Percentiles rank a stretch among this genome's conserved stretches.
Conservation (phyloP, 495 filamentous ascomycete species). For the Physcia stellaris region DNA sequence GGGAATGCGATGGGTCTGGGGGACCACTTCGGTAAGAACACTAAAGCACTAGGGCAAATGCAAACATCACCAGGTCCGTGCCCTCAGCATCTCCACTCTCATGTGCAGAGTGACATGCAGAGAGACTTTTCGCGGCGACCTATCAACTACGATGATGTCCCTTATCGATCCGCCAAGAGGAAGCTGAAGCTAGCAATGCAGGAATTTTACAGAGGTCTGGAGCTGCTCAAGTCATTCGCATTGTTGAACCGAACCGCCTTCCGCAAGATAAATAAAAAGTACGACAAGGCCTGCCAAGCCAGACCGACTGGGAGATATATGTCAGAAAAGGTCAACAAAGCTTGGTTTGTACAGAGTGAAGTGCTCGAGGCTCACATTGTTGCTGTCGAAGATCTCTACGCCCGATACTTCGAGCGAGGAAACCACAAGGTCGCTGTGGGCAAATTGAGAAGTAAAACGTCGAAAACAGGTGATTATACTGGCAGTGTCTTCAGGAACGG, state of each 20-base stretch:
- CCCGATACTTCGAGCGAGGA: conserved; percentile 78
- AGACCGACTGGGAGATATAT: conserved; percentile 69
- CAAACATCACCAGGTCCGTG: conserved; percentile 24
- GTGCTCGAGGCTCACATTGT: conserved; percentile 63
- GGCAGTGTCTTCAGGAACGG: conserved; percentile 67
- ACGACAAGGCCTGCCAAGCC: conserved; percentile 76
- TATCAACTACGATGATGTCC: conserved; percentile 40
- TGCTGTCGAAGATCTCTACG: conserved; percentile 77
- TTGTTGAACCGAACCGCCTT: conserved; percentile 84
- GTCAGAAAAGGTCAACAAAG: conserved; percentile 81
- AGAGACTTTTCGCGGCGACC: conserved; percentile 54
- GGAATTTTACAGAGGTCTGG: conserved; percentile 84
- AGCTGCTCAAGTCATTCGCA: conserved; percentile 82
- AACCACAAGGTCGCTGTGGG: conserved; percentile 82
- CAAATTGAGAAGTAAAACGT: conserved; percentile 60
- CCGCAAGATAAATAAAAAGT: conserved; percentile 97
- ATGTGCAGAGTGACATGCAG: conserved; percentile 25
- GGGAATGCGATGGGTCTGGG: conserved; percentile 18
- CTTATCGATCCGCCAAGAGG: conserved; percentile 72
- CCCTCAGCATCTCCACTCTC: conserved; percentile 17
- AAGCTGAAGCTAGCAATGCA: conserved; percentile 83
- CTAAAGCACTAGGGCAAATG: conserved; percentile 38
- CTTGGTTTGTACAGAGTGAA: conserved; percentile 80
- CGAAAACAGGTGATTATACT: conserved; percentile 53
- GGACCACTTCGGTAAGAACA: conserved; percentile 40